A percentile compares a stretch with the other conserved stretches of the same genome.
Conservation (phyloP, 1,284 basidiomycete genomes). For the Leccinum brunneo-olivaceum region DNA sequence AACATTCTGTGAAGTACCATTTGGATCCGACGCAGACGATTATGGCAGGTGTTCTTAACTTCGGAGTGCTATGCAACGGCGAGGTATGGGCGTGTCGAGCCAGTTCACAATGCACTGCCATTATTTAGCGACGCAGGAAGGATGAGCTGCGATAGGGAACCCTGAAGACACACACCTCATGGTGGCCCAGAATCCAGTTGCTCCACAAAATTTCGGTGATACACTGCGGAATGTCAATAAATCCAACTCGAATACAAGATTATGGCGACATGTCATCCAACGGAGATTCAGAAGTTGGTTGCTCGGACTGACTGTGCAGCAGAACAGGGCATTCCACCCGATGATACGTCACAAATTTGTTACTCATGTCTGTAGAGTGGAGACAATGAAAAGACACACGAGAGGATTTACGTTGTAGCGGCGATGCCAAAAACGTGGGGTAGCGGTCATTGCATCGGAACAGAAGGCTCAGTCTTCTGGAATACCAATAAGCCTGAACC, state of each 20-base stretch:
- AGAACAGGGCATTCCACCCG: not conserved
- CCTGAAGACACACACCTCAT: not conserved
- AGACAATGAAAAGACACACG: slow-evolving; percentile 1
- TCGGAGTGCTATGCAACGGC: slow-evolving; percentile 15
- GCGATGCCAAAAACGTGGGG: not conserved
- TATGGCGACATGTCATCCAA: not conserved
- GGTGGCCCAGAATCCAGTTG: not conserved
- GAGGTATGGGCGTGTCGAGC: not conserved
- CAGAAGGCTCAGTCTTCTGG: not conserved
- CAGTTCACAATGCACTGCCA: slow-evolving; percentile 2
- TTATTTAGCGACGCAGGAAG: not conserved
- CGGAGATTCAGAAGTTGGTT: too few relatives aligned
- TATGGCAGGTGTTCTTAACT: slow-evolving; percentile 16
- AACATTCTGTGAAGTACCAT: slow-evolving; percentile 13
- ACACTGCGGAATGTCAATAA: not conserved
- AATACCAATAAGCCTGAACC: not conserved
- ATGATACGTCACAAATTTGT: not conserved
- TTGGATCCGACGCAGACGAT: slow-evolving; percentile 6
- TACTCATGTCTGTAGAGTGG: slow-evolving; percentile 4
- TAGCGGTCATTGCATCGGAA: not conserved
- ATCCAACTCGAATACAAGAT: not conserved
- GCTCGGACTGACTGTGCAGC: not conserved
- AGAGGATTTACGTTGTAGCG: slow-evolving; percentile 7
- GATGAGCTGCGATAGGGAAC: not conserved
- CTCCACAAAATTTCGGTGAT: not conserved